phyloP scores from a whole-genome alignment of 2,329 filamentous ascomycete species.

The Raffaelea ambrosiae region DNA sequence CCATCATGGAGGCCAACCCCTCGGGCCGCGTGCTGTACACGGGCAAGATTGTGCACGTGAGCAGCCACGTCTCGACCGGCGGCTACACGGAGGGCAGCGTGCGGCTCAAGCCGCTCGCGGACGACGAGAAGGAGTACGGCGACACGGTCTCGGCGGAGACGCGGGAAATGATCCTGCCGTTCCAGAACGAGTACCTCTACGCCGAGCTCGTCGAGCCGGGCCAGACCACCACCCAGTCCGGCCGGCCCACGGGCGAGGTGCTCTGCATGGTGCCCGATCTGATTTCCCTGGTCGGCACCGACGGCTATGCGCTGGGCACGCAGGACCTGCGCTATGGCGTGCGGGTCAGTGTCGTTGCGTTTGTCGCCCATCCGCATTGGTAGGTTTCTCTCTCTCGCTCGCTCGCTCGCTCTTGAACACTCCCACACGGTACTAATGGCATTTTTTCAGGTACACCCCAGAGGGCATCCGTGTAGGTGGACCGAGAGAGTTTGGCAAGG shows the following conservation, averaged over 20 bases:
- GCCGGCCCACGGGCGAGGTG: conserved; percentile 10
- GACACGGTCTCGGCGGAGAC: background rate
- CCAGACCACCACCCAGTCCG: conserved; percentile 18
- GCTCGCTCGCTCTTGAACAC: too few species aligned
- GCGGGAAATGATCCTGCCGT: conserved; percentile 5
- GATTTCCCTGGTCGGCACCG: background rate
- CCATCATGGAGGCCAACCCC: conserved; percentile 36
- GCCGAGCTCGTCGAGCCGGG: conserved; percentile 16
- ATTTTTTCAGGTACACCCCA: too few species aligned
- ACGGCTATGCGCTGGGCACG: background rate
- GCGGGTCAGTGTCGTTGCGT: background rate
- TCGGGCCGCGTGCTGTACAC: conserved; percentile 37
- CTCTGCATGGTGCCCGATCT: background rate
- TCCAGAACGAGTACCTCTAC: conserved; percentile 9
- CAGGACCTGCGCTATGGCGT: background rate
- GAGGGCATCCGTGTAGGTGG: too few species aligned
- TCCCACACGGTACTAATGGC: too few species aligned
- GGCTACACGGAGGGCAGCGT: background rate
- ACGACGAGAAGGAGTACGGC: background rate
- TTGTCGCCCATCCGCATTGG: too few species aligned
- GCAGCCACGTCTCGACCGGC: background rate
- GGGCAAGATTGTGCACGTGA: conserved; percentile 41
- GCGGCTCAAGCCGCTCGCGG: background rate
- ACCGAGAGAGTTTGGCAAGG: too few species aligned
- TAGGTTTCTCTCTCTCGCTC: too few species aligned